Base-by-base conservation (phyloP, 768 basidiomycete genomes). In the Mycena venus region DNA sequence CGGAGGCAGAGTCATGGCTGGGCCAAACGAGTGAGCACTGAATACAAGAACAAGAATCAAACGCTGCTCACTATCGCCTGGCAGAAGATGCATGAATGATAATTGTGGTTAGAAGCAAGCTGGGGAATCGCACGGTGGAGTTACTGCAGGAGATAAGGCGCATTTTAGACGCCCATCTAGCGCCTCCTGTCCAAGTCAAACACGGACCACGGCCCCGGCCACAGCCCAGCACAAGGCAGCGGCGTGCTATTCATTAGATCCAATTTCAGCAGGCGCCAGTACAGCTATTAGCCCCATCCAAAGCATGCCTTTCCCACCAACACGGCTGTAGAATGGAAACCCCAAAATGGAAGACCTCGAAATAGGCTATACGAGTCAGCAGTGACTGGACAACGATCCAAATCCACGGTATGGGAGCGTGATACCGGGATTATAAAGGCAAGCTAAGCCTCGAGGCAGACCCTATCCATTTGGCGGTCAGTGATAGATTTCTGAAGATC, bases 121-220 rank as follows among this genome's bases (percentile, higher is more conserved):
- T 62, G 60, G 47, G 73, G 34, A 47, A 17, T 44, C 12, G 27
- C 21, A 32, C 29, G 15, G 34, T 34, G 51, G 15, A 23, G 15
- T 36, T n/a, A n/a, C n/a, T n/a, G n/a, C 58, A 51, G 73, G 61
- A 60, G 62, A 74, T 74, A 74, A 70, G 64, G 68, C n/a, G 68
- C 40, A 12, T 2, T 14, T 19, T 61, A 49, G 63, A 63, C 73
- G 73, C 51, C n/a, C 40, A 21, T 32, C 1, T 29, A 12, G 51
- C 53, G 72, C 60, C 55, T 25, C 56, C 58, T 3, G 21, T 14
- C 17, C 55, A 36, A 31, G 44, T 36, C 58, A 27, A 23, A 17
- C 49, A 38, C 66, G 67, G 72, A 62, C 72, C 65, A 66, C 17
- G 8, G 38, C 32, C 14, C 42, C 42, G 70, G 38, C 34, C 36